A percentile compares a stretch with the other conserved stretches of the same genome.
phyloP scores from a whole-genome alignment of 495 filamentous ascomycete species.

The Penicillium ucsense region DNA sequence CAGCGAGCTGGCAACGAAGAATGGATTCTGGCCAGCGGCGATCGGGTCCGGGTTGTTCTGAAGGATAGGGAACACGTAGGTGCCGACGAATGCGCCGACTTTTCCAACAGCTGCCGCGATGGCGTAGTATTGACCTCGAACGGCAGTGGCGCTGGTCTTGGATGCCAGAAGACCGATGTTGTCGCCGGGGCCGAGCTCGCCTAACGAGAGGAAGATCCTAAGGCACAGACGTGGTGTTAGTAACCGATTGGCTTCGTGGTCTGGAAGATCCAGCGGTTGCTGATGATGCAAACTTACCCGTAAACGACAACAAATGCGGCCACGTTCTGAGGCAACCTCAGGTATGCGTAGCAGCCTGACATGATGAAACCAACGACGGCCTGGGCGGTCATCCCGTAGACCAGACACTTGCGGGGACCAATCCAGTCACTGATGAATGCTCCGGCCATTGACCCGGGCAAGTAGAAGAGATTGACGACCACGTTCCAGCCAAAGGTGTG shows the following conservation, averaged over 20 bases:
- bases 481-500: constrained; percentile 78
- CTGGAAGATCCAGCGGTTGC: too few species aligned
- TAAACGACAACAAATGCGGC: constrained; percentile 71
- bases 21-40: constrained; percentile 66
- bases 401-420: constrained; percentile 64
- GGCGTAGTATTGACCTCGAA: constrained; percentile 86
- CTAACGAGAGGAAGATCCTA: constrained; percentile 73
- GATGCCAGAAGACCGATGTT: constrained; percentile 84
- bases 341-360: constrained; percentile 58
- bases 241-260: too few species aligned
- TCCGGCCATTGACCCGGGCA: constrained; percentile 72
- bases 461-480: constrained; percentile 75
- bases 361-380: constrained; percentile 80
- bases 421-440: constrained; percentile 63
- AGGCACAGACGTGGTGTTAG: not conserved
- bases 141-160: constrained; percentile 77
- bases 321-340: constrained; percentile 53
- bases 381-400: constrained; percentile 55
- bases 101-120: constrained; percentile 79
- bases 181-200: constrained; percentile 81
- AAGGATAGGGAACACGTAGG: constrained; percentile 69
- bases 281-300: constrained; percentile 25
- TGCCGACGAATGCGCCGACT: constrained; percentile 88
- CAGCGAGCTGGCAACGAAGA: constrained; percentile 59
- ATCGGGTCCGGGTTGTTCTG: constrained; percentile 47